Conservation (phyloP, 805 yeast species). For the Hanseniaspora lindneri region DNA sequence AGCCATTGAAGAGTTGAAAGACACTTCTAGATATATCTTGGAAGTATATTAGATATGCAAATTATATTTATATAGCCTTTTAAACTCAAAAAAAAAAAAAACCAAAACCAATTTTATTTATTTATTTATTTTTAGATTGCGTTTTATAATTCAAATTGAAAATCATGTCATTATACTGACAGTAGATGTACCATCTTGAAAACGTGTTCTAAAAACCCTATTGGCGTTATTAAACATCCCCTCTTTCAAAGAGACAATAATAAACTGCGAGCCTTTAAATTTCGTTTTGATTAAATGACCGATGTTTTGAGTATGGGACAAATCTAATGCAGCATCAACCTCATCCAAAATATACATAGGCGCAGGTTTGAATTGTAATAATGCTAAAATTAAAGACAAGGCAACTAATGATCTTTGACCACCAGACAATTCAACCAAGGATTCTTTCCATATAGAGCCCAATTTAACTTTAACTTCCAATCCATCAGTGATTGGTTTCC, state of each 20-base stretch:
- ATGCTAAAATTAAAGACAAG: slow-evolving; percentile 77
- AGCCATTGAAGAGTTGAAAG: slow-evolving; percentile 87
- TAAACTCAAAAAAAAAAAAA: background rate
- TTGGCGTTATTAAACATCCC: slow-evolving; percentile 98
- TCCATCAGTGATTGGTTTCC: slow-evolving; percentile 78
- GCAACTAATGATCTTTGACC: slow-evolving; percentile 96
- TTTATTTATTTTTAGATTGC: background rate
- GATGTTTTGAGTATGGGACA: slow-evolving; percentile 93
- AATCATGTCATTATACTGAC: slow-evolving; percentile 51
- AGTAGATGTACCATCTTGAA: slow-evolving; percentile 93
- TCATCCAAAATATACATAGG: slow-evolving; percentile 97
- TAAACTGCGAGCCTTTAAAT: slow-evolving; percentile 90
- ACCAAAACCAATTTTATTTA: too few species aligned
- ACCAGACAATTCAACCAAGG: slow-evolving; percentile 87
- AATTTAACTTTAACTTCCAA: slow-evolving; percentile 79
- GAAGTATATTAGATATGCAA: slow-evolving; percentile 63
- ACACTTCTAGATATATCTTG: slow-evolving; percentile 76
- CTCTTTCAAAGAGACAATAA: slow-evolving; percentile 91
- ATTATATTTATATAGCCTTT: too few species aligned
- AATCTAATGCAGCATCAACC: slow-evolving; percentile 95
- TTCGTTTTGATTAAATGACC: slow-evolving; percentile 92
- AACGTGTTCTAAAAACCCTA: slow-evolving; percentile 80
- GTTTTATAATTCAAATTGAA: background rate
- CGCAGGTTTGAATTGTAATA: slow-evolving; percentile 91
- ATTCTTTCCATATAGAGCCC: slow-evolving; percentile 92